Evolutionary conservation across 2,329 filamentous ascomycete genomes (phyloP), one percentile per base, ranked within the genome.

Genomic region (Aspergillus pseudoglaucus): DNA sequence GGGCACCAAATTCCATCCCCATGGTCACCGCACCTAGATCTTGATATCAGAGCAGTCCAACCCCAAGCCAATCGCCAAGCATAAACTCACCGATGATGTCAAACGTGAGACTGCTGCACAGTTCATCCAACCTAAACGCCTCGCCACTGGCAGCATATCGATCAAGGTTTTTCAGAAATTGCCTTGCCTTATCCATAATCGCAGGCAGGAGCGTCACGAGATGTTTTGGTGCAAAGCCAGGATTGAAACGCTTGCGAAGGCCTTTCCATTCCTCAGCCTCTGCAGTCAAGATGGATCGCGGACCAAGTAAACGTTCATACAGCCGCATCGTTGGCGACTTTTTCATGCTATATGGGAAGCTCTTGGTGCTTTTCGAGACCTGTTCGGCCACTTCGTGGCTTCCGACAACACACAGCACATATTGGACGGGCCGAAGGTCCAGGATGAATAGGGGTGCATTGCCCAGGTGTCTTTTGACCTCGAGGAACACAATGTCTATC

Each of bases 31-130:
- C 52, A 17, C 50, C 52, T 56, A 33, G 6, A 12, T 32, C 3
- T 32, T 2, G 27, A 45, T 14, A 22, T 49, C 15, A 46, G 42
- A 14, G 22, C 10, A 6, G 10, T 12, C 3, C 9, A 25, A 20
- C 27, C 4, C 41, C n/a, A 6, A 23, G 15, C 17, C 3, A 23
- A 12, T 38, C 3, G 8, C 18, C 4, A 25, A 38, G 10, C 12
- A 18, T 55, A 42, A 42, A 30, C 43, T 42, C 52, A 46, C 63
- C 62, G n/a, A 67, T 67, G 14, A 66, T 59, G 51, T 67, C 64
- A 30, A 65, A 61, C 2, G 62, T 62, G n/a, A 63, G 47, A 10
- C 56, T 53, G 4, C 51, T 58, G n/a, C 58, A 59, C 37, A 56
- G 45, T 9, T 59, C 50, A 9, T 62, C 56, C n/a, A 67, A 46